These are phyloP conservation scores for Termitomyces sp. DNA, from an alignment of 768 basidiomycete species.

Conservation along the genomic window DNA sequence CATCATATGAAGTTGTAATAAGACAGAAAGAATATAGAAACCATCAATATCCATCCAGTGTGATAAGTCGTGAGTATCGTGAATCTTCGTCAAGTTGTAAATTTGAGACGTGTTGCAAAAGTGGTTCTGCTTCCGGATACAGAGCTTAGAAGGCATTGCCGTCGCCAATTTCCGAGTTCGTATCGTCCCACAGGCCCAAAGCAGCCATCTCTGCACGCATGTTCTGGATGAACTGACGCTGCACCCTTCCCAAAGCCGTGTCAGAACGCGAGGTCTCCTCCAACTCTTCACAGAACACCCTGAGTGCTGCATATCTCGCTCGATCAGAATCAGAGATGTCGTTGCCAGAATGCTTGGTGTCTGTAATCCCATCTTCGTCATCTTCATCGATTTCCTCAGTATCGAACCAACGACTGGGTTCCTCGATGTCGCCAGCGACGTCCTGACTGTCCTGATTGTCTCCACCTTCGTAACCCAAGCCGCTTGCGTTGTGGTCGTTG, in stretches of 20 bases:
- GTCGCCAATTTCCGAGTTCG: background rate
- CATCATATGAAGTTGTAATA: background rate
- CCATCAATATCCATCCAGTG: background rate
- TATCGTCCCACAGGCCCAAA: background rate
- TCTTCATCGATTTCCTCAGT: background rate
- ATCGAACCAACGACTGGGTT: background rate
- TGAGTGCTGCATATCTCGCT: background rate
- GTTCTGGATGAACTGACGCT: background rate
- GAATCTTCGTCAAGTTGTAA: background rate
- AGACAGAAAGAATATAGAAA: background rate
- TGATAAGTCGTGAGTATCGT: background rate
- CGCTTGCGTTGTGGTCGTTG: background rate
- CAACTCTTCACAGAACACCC: background rate
- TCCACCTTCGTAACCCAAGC: background rate
- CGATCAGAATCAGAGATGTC: background rate
- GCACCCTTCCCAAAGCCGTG: background rate
- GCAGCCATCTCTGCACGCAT: background rate
- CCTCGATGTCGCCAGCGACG: background rate
- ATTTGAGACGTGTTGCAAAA: background rate
- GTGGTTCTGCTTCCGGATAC: too few relatives aligned
- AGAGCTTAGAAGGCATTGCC: background rate
- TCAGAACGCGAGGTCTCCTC: constrained; percentile 2
- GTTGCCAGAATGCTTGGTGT: background rate
- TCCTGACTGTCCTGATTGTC: background rate
- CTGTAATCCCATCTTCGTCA: background rate